Evolutionary conservation across 352 stramenopile species (phyloP), one percentile per base, ranked within the genome.

Genomic region (Phytophthora litchii): DNA sequence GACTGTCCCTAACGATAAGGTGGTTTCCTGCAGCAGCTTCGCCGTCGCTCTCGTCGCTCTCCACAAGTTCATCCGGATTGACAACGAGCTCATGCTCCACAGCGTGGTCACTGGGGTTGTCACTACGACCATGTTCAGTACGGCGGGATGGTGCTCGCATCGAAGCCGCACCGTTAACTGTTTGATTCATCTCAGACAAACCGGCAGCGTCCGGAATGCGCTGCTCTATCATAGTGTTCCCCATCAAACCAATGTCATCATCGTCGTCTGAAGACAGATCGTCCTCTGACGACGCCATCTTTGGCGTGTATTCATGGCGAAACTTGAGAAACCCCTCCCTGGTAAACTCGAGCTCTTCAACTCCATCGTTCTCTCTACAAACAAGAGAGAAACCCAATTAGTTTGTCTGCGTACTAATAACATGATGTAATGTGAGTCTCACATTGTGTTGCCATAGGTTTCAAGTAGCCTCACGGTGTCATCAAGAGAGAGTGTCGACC

Each of bases 401-500:
- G 41, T 27, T 27, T 46, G 23, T 31, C 7, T 29, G 21, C n/a
- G 11, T 5, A 40, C 14, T 9, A 4, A 17, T 17, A 20, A 25
- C 12, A 47, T 31, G 8, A 17, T 27, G 8, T 16, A 17, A 31
- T 11, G 17, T 14, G n/a, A n/a, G 10, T 68, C 57, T 32, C 13
- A 75, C 62, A 48, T 64, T 2, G 62, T 43, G 20, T 78, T 76
- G 31, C 71, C 64, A 42, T 81, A 87, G 16, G 76, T 62, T 54
- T 90, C 80, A 3, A 90, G 52, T 27, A 90, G 78, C 19, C 80
- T 73, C 49, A 72, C 55, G 10, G 83, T 74, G 31, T 88, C 80
- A 2, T 73, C 41, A 0, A 62, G 20, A 3, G 74, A 76, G 16
- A 87, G 69, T 1, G 50, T 67, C 1, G 70, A 80, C 23, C 55